Evolutionary conservation across 2,329 filamentous ascomycete genomes (phyloP).

Genomic region (Ophiognomonia clavigignenti-juglandacearum): DNA sequence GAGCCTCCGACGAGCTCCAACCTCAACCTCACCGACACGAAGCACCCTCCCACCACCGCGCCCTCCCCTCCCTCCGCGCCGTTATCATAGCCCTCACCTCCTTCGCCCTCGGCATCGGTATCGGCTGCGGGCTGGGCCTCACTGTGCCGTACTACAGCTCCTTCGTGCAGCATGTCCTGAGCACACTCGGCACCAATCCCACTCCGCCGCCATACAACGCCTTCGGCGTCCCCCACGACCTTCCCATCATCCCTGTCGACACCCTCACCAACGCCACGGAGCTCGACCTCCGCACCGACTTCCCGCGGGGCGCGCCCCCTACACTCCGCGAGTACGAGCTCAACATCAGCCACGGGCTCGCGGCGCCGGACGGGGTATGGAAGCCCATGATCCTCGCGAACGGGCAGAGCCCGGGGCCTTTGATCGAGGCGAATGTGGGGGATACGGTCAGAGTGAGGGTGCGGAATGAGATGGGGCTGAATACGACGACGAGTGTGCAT

Average conservation of each 20-base stretch:
- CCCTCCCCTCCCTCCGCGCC: conserved; percentile 7
- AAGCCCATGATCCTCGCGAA: conserved; percentile 36
- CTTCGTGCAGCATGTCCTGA: not conserved
- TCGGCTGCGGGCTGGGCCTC: conserved; percentile 12
- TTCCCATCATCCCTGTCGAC: conserved; percentile 19
- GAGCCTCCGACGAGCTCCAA: conserved; percentile 1
- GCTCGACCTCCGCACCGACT: conserved; percentile 21
- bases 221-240: conserved; percentile 20
- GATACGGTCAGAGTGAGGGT: conserved; percentile 37
- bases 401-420: conserved; percentile 37
- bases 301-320: conserved; percentile 16
- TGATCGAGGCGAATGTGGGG: conserved; percentile 39
- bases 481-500: conserved; percentile 51
- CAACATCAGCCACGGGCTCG: conserved; percentile 27
- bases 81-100: conserved; percentile 5
- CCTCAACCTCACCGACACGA: not conserved
- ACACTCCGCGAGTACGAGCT: conserved; percentile 27
- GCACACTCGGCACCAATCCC: not conserved
- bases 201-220: conserved; percentile 14
- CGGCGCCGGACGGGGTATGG: conserved; percentile 29
- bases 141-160: conserved; percentile 12
- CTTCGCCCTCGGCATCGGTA: conserved; percentile 13
- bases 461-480: conserved; percentile 31
- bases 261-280: conserved; percentile 15
- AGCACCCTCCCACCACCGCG: not conserved